Conservation (phyloP, 1,284 basidiomycete genomes). For the Ceratobasidium sp. region DNA sequence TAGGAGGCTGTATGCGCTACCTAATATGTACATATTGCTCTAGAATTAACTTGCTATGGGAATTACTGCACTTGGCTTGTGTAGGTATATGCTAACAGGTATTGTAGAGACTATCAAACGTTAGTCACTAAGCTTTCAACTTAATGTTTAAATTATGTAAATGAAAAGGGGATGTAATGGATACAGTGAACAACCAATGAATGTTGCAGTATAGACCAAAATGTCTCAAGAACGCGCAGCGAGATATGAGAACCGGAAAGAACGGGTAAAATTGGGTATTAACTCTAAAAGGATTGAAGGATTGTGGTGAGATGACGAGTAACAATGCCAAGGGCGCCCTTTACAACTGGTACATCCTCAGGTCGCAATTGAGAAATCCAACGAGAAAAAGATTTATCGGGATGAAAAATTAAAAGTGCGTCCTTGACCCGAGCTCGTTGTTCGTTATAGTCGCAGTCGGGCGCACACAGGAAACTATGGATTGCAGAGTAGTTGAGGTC, state of each 20-base stretch:
- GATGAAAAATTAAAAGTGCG: conserved; percentile 36
- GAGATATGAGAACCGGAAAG: background rate
- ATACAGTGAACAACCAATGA: conserved; percentile 39
- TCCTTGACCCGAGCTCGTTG: conserved; percentile 37
- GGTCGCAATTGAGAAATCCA: conserved; percentile 25
- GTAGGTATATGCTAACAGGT: too few species aligned
- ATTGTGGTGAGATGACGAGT: conserved; percentile 33
- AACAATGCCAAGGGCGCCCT: conserved; percentile 11
- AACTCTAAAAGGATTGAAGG: conserved; percentile 10
- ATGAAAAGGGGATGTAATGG: conserved; percentile 7
- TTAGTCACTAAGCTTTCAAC: background rate
- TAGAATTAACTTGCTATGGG: background rate
- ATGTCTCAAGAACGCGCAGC: conserved; percentile 12
- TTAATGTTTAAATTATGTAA: background rate
- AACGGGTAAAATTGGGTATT: background rate
- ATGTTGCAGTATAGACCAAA: conserved; percentile 13
- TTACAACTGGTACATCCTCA: conserved; percentile 6
- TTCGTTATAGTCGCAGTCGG: conserved; percentile 11
- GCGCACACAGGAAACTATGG: conserved; percentile 24
- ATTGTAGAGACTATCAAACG: background rate
- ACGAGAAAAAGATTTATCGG: conserved; percentile 34
- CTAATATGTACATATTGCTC: background rate
- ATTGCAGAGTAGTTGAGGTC: conserved; percentile 22
- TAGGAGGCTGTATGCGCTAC: conserved; percentile 9
- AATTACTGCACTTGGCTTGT: background rate